phyloP scores from a whole-genome alignment of 805 yeast genomes.

The Ogataea pignaliae region DNA sequence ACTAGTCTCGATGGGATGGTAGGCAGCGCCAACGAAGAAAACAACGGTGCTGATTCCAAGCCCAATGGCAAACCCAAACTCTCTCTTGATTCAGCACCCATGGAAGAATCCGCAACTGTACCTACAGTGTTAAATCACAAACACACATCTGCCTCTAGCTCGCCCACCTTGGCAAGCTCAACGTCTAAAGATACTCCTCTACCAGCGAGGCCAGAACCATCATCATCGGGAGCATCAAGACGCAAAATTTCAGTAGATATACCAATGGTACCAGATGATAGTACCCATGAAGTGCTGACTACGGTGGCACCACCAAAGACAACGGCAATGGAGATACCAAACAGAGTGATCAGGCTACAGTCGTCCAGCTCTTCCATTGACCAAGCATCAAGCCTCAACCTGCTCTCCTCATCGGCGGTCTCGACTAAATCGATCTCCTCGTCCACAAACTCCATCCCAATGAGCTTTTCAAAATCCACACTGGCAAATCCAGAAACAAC shows the following conservation, averaged over 20 bases:
- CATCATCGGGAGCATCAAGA: conserved; percentile 1
- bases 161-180: no score
- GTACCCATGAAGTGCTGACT: conserved; percentile 17
- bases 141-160: no score
- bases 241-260: conserved; percentile 17
- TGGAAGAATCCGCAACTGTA: no score
- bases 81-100: no score
- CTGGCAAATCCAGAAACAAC: conserved; percentile 54
- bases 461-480: conserved; percentile 29
- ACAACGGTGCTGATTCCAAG: no score
- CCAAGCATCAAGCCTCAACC: background rate
- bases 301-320: conserved; percentile 14
- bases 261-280: conserved; percentile 26
- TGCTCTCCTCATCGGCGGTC: conserved; percentile 19
- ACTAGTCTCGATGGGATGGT: no score
- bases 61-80: no score
- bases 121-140: no score
- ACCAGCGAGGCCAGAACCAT: background rate
- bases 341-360: conserved; percentile 1
- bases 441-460: conserved; percentile 19
- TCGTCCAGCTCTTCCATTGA: background rate
- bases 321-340: conserved; percentile 18
- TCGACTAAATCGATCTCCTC: conserved; percentile 15
- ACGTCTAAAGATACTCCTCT: no score
- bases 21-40: no score